Base-by-base conservation (phyloP, 352 stramenopile genomes). In the Phytophthora constricta region DNA sequence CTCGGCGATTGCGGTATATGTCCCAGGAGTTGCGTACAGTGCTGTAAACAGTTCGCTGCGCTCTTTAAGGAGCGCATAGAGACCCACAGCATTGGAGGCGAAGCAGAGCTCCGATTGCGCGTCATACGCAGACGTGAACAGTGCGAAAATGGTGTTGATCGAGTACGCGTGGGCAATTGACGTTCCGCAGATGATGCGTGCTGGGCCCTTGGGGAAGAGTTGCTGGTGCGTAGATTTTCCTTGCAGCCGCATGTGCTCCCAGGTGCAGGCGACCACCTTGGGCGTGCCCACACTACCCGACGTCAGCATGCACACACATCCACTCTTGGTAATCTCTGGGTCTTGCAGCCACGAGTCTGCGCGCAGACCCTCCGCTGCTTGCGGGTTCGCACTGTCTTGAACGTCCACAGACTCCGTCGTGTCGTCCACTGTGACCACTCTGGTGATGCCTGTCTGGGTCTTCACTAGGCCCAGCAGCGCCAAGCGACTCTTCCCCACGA, bases 131-230 rank as follows among this genome's bases (percentile, higher is more conserved):
- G 87, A 95, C 9, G 77, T 89, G 45, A 90, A 79, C 22, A 96
- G 71, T 48, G 87, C 79, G 59, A 94, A 96, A 22, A 96, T 70
- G 3, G 86, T 84, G 60, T 96, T 96, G 65, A 96, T 93, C 7
- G 87, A 90, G 62, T 87, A 96, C 10, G 87, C 87, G 62, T 96
- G 89, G 10, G 87, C 80, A 57, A 96, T 95, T 17, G 89, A 95
- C 28, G 89, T 93, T 8, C 63, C 81, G 26, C 84, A 91, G 20
- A 95, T 77, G 50, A 96, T 79, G 4, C 86, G 85, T 26, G 80
- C 80, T 1, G 88, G 74, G 0, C 64, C n/a, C 19, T 72, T 49
- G 7, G 85, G 86, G 53, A 96, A 95, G 39, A 95, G 81, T 59
- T 88, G 66, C 39, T 88, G 72, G 34, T 93, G 71, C 5, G 86